Conservation (phyloP, 129 eudicot genomes). For the Ambrosia trifida region DNA sequence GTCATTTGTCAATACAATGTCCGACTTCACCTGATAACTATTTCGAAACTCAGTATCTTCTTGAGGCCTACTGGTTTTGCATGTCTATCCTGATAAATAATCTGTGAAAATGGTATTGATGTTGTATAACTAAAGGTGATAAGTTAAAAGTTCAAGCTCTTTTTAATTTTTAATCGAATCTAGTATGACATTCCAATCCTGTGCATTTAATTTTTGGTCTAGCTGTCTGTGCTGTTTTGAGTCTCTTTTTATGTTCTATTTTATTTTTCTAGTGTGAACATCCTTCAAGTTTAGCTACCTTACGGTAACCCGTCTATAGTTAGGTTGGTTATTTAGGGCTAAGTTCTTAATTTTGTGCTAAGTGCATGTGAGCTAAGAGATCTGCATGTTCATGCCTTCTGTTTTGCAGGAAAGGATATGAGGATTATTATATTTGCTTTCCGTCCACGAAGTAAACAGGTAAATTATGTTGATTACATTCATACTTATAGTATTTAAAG, state of each 20-base stretch:
- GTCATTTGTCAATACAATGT: neutral
- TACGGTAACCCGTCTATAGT: neutral
- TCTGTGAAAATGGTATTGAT: conserved; percentile 24
- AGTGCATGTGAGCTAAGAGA: conserved; percentile 20
- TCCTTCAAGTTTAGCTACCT: neutral
- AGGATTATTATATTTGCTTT: conserved; percentile 88
- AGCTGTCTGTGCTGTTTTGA: conserved; percentile 14
- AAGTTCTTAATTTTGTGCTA: conserved; percentile 12
- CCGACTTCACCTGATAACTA: conserved; percentile 12
- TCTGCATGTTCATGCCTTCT: conserved; percentile 18
- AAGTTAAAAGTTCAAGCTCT: conserved; percentile 20
- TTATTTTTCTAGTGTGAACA: conserved; percentile 12
- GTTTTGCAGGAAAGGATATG: conserved; percentile 92
- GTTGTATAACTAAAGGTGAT: conserved; percentile 11
- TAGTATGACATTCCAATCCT: conserved; percentile 7
- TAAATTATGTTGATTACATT: conserved; percentile 24
- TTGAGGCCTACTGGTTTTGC: conserved; percentile 9
- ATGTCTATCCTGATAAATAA: conserved; percentile 15
- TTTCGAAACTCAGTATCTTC: neutral
- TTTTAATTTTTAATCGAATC: neutral
- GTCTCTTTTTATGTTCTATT: neutral
- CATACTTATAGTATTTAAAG: neutral
- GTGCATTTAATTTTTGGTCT: conserved; percentile 6
- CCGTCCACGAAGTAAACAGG: conserved; percentile 95
- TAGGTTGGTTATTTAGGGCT: conserved; percentile 13